A percentile compares a stretch with the other conserved stretches of the same genome.
Evolutionary conservation across 768 basidiomycete species (phyloP).

Genomic region (Boletellus ananiceps): DNA sequence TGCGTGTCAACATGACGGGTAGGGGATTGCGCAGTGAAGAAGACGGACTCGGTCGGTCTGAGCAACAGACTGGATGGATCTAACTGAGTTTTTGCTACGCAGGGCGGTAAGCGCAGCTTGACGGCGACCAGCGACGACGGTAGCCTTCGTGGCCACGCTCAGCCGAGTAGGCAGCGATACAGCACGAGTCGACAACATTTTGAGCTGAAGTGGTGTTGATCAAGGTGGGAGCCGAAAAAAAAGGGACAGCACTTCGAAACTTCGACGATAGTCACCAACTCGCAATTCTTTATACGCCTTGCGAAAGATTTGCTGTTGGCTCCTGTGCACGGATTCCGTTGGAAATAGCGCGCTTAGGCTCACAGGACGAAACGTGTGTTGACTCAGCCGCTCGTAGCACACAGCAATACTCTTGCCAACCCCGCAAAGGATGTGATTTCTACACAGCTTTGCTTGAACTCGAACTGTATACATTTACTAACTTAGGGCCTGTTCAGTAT

Average conservation of each 20-base stretch:
- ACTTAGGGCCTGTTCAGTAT: no score
- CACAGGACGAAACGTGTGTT: not conserved
- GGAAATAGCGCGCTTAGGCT: no score
- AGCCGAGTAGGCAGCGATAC: conserved; percentile 21
- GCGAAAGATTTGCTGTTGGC: conserved; percentile 19
- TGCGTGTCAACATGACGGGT: not conserved
- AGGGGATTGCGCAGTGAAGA: not conserved
- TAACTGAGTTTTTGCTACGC: conserved; percentile 34
- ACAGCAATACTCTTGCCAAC: no score
- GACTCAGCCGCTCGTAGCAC: no score
- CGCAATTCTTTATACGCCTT: not conserved
- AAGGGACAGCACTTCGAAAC: no score
- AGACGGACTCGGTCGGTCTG: conserved; percentile 69
- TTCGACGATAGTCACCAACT: not conserved
- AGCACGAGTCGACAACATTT: conserved; percentile 32
- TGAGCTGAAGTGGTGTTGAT: conserved; percentile 2
- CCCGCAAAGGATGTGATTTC: no score
- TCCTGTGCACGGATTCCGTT: conserved; percentile 6
- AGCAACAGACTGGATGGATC: conserved; percentile 56
- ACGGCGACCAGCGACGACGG: conserved; percentile 40
- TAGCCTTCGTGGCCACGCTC: conserved; percentile 41
- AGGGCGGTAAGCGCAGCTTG: conserved; percentile 41
- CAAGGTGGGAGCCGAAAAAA: not conserved
- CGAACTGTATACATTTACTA: no score
- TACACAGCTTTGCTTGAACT: no score